Conservation (phyloP, 176 grass and related monocot species). For the Avena sativa region DNA sequence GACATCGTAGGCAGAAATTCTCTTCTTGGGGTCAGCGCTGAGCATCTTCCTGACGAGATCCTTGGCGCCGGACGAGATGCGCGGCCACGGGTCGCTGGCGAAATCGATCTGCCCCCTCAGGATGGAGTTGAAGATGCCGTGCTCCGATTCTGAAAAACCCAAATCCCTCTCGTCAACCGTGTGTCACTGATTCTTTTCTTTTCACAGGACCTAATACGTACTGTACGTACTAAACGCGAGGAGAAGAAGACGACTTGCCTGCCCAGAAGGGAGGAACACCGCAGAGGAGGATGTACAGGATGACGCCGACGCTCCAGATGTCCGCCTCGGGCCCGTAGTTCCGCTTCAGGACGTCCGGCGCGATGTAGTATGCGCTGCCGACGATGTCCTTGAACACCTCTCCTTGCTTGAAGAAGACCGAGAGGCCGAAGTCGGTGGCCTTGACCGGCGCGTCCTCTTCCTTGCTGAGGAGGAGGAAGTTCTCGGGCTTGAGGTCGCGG, state of each 20-base stretch:
- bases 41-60: constrained; percentile 92
- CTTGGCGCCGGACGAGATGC: constrained; percentile 69
- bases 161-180: neutral
- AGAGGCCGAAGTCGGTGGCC: constrained; percentile 87
- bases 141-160: constrained; percentile 67
- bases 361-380: constrained; percentile 91
- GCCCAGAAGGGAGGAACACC: constrained; percentile 93
- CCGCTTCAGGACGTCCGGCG: constrained; percentile 83
- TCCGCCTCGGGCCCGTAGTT: constrained; percentile 79
- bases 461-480: constrained; percentile 86
- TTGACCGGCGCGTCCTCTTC: constrained; percentile 80
- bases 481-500: constrained; percentile 95
- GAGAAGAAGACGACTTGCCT: constrained; percentile 41
- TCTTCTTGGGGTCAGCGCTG: constrained; percentile 69
- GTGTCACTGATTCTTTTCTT: neutral
- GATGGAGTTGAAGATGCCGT: constrained; percentile 88
- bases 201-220: no score
- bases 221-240: neutral
- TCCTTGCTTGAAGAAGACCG: constrained; percentile 93
- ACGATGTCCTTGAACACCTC: constrained; percentile 97
- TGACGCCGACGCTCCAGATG: constrained; percentile 89
- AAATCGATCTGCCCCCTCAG: constrained; percentile 76
- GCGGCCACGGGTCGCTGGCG: constrained; percentile 75
- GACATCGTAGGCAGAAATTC: constrained; percentile 78
- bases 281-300: constrained; percentile 81